A percentile compares a stretch with the other conserved stretches of the same genome.
Conservation (phyloP, 306 rosid genomes). For the Cicer judaicum region DNA sequence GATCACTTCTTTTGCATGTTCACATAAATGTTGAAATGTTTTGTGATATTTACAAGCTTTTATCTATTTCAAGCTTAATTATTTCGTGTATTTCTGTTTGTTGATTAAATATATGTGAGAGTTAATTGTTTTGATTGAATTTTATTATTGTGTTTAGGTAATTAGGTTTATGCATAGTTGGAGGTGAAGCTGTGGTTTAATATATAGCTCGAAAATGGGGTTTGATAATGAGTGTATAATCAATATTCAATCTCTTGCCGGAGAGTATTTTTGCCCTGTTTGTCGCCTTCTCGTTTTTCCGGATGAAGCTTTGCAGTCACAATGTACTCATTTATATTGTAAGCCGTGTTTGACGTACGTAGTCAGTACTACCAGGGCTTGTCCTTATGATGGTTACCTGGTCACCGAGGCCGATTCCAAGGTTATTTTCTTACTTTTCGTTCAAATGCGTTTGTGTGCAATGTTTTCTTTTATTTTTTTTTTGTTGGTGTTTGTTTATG, state of each 20-base stretch:
- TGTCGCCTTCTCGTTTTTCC: conserved; percentile 95
- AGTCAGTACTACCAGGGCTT: conserved; percentile 83
- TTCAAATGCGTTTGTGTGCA: background rate
- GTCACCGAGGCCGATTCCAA: conserved; percentile 93
- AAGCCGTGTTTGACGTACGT: conserved; percentile 87
- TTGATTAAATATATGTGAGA: conserved; percentile 1
- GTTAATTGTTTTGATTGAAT: background rate
- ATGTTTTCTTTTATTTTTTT: background rate
- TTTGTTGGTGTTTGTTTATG: conserved; percentile 10
- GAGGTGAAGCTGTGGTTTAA: conserved; percentile 50
- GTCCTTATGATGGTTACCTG: conserved; percentile 97
- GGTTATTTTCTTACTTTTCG: conserved; percentile 55
- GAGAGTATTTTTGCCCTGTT: conserved; percentile 97
- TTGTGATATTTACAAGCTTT: background rate
- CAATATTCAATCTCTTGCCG: conserved; percentile 94
- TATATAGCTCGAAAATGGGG: conserved; percentile 62
- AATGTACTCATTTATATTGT: conserved; percentile 95
- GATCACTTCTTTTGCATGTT: background rate
- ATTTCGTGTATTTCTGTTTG: background rate
- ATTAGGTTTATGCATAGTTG: conserved; percentile 52
- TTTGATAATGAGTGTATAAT: conserved; percentile 96
- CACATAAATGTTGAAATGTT: background rate
- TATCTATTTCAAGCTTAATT: background rate
- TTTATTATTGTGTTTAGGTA: conserved; percentile 5
- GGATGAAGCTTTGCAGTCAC: conserved; percentile 90